phyloP scores from a whole-genome alignment of 192 early-diverging fungal genomes.

The Coemansia sp. region DNA sequence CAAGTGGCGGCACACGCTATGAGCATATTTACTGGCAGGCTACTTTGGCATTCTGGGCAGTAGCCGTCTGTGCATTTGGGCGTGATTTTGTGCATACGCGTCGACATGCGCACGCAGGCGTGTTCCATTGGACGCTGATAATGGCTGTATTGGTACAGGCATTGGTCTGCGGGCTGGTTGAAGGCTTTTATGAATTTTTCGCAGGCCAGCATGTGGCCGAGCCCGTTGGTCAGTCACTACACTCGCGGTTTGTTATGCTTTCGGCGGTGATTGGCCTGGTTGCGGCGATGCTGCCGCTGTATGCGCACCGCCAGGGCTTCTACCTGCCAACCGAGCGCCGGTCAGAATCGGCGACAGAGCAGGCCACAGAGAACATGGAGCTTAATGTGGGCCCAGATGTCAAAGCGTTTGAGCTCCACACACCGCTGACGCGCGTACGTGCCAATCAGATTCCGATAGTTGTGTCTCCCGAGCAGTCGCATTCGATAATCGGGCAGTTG shows the following conservation, averaged over 20 bases:
- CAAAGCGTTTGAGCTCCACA: slow-evolving; percentile 21
- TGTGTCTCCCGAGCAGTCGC: slow-evolving; percentile 27
- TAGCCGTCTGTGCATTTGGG: not conserved
- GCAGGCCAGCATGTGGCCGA: slow-evolving; percentile 8
- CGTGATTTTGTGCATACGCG: slow-evolving; percentile 5
- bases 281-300: slow-evolving; percentile 17
- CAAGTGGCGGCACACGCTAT: not conserved
- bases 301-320: slow-evolving; percentile 25
- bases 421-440: slow-evolving; percentile 29
- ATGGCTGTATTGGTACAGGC: slow-evolving; percentile 2
- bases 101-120: not conserved
- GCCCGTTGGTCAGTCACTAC: slow-evolving; percentile 8
- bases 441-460: slow-evolving; percentile 29
- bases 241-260: slow-evolving; percentile 18
- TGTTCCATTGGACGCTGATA: slow-evolving; percentile 15
- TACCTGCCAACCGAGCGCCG: slow-evolving; percentile 20
- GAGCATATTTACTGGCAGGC: slow-evolving; percentile 36
- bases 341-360: not conserved
- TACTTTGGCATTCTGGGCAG: slow-evolving; percentile 17
- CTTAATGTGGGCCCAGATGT: not conserved
- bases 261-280: not conserved
- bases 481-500: slow-evolving; percentile 30
- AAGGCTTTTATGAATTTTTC: not conserved
- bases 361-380: not conserved
- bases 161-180: not conserved